Percentiles rank a stretch among this genome's conserved stretches.
Conservation (phyloP, 2,329 filamentous ascomycete species). For the Stagonosporopsis tanaceti region DNA sequence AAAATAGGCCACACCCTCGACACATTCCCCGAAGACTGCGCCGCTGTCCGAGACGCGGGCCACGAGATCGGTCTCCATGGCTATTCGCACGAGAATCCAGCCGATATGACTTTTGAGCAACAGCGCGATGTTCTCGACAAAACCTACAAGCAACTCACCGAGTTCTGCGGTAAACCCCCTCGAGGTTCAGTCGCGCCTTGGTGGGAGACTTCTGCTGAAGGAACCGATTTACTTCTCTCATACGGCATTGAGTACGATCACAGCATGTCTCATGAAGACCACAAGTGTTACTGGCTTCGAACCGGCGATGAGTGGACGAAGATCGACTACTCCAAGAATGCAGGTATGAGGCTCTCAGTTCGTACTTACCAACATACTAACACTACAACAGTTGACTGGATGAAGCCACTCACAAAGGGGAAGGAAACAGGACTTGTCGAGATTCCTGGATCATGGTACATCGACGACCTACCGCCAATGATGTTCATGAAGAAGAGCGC, state of each 20-base stretch:
- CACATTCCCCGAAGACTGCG: constrained; percentile 72
- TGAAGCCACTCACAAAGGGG: constrained; percentile 69
- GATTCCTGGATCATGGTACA: constrained; percentile 58
- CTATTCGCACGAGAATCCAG: constrained; percentile 77
- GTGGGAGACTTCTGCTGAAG: constrained; percentile 76
- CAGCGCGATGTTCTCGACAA: constrained; percentile 78
- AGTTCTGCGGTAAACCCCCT: constrained; percentile 74
- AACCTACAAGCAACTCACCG: constrained; percentile 73
- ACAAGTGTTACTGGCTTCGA: constrained; percentile 68
- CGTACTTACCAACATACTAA: neutral
- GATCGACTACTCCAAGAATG: constrained; percentile 70
- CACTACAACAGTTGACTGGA: constrained; percentile 60
- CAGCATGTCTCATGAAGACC: constrained; percentile 70
- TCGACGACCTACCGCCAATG: constrained; percentile 62
- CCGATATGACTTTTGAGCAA: constrained; percentile 76
- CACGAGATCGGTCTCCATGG: constrained; percentile 74
- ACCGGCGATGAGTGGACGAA: constrained; percentile 72
- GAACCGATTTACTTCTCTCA: constrained; percentile 67
- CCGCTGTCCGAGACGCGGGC: constrained; percentile 65
- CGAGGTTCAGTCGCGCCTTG: constrained; percentile 76
- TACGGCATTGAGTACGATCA: constrained; percentile 76
- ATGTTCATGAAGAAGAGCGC: constrained; percentile 73
- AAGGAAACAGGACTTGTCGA: constrained; percentile 69
- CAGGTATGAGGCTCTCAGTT: constrained; percentile 35
- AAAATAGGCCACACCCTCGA: constrained; percentile 62